phyloP scores from a whole-genome alignment of 2,329 filamentous ascomycete species.

The Colletotrichum shisoi region DNA sequence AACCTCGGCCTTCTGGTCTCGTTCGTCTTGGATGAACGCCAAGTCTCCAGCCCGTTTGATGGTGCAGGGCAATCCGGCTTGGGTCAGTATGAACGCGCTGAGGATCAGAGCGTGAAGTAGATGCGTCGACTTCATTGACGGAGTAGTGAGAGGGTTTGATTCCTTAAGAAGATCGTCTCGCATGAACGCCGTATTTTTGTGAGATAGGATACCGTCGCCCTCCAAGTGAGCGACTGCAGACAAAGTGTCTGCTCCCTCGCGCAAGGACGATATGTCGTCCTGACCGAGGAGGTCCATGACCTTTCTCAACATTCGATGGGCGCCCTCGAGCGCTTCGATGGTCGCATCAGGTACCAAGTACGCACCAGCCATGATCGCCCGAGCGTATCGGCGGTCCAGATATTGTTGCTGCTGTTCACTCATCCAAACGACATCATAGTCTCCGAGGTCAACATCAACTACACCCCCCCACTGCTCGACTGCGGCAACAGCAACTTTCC shows the following conservation, averaged over 20 bases:
- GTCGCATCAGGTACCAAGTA: slow-evolving; percentile 71
- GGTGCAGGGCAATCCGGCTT: slow-evolving; percentile 58
- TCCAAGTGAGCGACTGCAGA: slow-evolving; percentile 47
- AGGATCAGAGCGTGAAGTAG: slow-evolving; percentile 70
- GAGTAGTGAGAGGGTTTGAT: slow-evolving; percentile 71
- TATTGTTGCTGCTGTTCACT: slow-evolving; percentile 67
- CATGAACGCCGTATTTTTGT: slow-evolving; percentile 55
- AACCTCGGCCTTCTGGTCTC: slow-evolving; percentile 70
- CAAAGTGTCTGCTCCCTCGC: slow-evolving; percentile 57
- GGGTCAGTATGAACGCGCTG: slow-evolving; percentile 65
- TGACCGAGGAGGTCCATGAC: slow-evolving; percentile 68
- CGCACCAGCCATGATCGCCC: slow-evolving; percentile 71
- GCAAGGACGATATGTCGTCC: slow-evolving; percentile 62
- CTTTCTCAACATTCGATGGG: slow-evolving; percentile 67
- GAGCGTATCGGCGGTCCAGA: slow-evolving; percentile 71
- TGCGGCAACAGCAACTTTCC: slow-evolving; percentile 68
- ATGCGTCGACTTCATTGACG: slow-evolving; percentile 62
- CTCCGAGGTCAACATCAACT: slow-evolving; percentile 72
- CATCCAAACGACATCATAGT: slow-evolving; percentile 64
- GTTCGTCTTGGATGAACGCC: slow-evolving; percentile 67
- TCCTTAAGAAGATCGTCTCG: slow-evolving; percentile 64
- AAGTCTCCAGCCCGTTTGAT: slow-evolving; percentile 68
- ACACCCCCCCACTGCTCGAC: slow-evolving; percentile 79
- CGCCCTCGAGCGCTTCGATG: slow-evolving; percentile 64
- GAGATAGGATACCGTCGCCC: slow-evolving; percentile 48